Base-by-base conservation (phyloP, 306 rosid genomes). In the Glycine tomentella region DNA sequence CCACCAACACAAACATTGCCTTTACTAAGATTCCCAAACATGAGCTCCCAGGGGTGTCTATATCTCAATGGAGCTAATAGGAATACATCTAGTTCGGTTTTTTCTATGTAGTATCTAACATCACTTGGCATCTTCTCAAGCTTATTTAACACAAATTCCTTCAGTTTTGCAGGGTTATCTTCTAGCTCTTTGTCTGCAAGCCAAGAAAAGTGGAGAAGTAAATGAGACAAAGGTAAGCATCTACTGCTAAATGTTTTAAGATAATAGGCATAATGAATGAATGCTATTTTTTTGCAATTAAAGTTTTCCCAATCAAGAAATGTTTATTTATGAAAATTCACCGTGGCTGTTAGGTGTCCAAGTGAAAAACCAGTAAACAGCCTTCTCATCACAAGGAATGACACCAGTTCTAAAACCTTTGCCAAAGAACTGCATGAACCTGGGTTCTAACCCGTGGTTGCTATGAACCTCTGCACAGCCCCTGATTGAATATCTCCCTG, bases 291-390 rank as follows among this genome's bases (percentile, higher is more conserved):
- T 5, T 38, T 38, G 44, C 6, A 38, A 38, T 38, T 38, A 0
- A 38, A 38, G 6, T 38, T 38, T 38, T 7, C 44, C 0, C 44
- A 38, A 38, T 38, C 7, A 38, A 34, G 4, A 34, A 34, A 4
- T 34, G 4, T 34, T 0, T 20, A 57, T 40, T 42, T 56, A 6
- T 69, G 33, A 49, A 50, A 72, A 57, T 40, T 80, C 58, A 90
- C 98, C 98, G 90, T 88, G 82, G 12, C 0, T 66, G 57, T 87
- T 75, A 42, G 90, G 90, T 55, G 84, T 40, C 93, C 93, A 94
- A 45, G 91, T 83, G 52, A 87, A 83, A 82, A 34, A 86, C 98
- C 97, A 94, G 44, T 90, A 89, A 63, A 91, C 25, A 3, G 40
- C 11, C 58, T 83, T 79, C 5, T 84, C 81, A 74, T 88, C 81